Evolutionary conservation across 805 yeast genomes (phyloP), one percentile per base, ranked within the genome.

Genomic region (Wickerhamiella sorbophila): DNA sequence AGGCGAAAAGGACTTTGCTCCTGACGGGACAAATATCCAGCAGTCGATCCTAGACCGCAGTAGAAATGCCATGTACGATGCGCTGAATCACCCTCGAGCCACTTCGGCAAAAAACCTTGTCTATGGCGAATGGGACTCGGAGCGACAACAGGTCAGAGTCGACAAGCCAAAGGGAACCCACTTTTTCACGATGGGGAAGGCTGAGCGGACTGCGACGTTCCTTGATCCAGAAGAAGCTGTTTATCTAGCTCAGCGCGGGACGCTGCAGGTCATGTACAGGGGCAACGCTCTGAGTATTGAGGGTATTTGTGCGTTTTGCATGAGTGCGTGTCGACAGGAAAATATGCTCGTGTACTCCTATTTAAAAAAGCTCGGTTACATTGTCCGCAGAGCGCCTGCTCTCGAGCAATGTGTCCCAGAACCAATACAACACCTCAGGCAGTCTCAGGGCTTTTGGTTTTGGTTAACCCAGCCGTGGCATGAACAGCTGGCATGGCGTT

Each of bases 1-100:
- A 46, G 94, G 95, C 2, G 86, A 76, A 44, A 87, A 87, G 56
- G 94, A 83, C 49, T 81, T 75, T 49, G 94, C 77, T 45, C 94
- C 93, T 0, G 88, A 79, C 55, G 85, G 83, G 0, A 77, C 86
- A 0, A 50, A 53, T 4, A 54, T 64, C 4, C 91, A 82, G 55
- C 56, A 52, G 4, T 45, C 55, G 3, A 57, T 63, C 15, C 64
- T 87, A 4, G 60, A 63, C 9, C 65, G 64, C 20, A 74, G 88
- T 9, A 64, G 82, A 41, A 60, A 70, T 24, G 75, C 79, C 22
- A 86, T 87, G 94, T 84, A 72, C 53, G 62, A 64, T 3, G 87
- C 93, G 0, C 61, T 86, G 20, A 34, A 45, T 2, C 59, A 57
- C 3, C 63, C 58, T 4, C 47, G 67, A 14, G 45, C 44, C 29